Evolutionary conservation across 345 rosid genomes (phyloP).

Genomic region (Camelina laxa): DNA sequence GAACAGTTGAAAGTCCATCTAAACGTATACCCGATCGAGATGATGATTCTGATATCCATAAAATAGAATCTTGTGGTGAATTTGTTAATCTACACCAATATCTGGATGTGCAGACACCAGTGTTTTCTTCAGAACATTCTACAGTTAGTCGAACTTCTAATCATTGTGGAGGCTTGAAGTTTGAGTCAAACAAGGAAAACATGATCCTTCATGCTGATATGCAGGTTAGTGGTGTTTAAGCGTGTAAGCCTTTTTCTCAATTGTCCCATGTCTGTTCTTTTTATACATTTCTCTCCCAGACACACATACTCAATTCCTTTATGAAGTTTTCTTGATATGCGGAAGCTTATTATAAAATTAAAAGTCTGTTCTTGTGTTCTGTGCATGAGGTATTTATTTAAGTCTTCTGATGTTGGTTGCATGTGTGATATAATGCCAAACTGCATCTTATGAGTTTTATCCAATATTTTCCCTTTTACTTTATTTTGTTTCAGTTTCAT

Average conservation of each 20-base stretch:
- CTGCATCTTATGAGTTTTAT: conserved; percentile 3
- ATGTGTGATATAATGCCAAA: conserved; percentile 14
- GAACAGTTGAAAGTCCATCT: conserved; percentile 62
- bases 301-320: not conserved
- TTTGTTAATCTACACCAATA: conserved; percentile 48
- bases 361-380: conserved; percentile 15
- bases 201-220: conserved; percentile 59
- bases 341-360: not conserved
- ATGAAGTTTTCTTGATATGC: not conserved
- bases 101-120: conserved; percentile 34
- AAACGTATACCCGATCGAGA: conserved; percentile 54
- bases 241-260: not conserved
- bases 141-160: conserved; percentile 33
- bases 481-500: not conserved
- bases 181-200: conserved; percentile 52
- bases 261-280: not conserved
- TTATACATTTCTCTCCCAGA: not conserved
- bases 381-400: not conserved
- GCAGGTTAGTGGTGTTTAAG: conserved; percentile 57
- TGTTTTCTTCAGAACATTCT: conserved; percentile 37
- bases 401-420: conserved; percentile 10
- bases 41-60: conserved; percentile 63
- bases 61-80: conserved; percentile 68
- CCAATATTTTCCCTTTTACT: not conserved
- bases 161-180: conserved; percentile 48